Base-by-base conservation (phyloP, 495 filamentous ascomycete species). In the Collariella sp. region DNA sequence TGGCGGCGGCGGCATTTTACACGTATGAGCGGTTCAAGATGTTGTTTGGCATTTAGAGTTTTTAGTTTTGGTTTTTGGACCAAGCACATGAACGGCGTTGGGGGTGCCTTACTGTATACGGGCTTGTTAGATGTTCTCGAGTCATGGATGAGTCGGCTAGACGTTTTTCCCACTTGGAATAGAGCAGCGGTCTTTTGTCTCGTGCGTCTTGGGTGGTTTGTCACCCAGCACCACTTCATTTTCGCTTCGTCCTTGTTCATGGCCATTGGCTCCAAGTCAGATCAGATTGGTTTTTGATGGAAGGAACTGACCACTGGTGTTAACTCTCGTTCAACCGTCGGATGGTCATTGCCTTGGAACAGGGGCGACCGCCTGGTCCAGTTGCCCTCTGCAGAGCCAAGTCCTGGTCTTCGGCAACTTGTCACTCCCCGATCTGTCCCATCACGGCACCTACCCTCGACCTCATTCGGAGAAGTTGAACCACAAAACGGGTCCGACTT, bases 21-120 rank as follows among this genome's bases (percentile, higher is more conserved):
- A 73, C 73, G 9, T 97, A 96, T 60, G 91, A 96, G 72, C 76
- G 91, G 61, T 70, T 83, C 56, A 96, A 91, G 74, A 79, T 74
- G 59, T 74, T 73, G 57, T 68, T 93, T 54, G 83, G 84, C 36
- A 90, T 93, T 53, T 90, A 79, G 66, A 64, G n/a, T 57, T 60
- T 35, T 40, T 38, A n/a, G 31, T 33, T 54, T 43, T 61, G 13
- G 29, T 47, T 2, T 54, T 47, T 18, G 29, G 36, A 56, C 45
- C 53, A 52, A 38, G 43, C 57, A 59, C 36, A 59, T 54, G 51
- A 48, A 23, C 12, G 52, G 52, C 57, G 50, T 58, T 60, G 54
- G 34, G 57, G 42, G 5, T 36, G 43, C 29, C 23, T 47, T 40
- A 31, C 23, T 46, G 18, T 42, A 33, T 46, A 19, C 0, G 20